Conservation (phyloP, 1,139 yeast genomes). For the Lodderomyces theae region DNA sequence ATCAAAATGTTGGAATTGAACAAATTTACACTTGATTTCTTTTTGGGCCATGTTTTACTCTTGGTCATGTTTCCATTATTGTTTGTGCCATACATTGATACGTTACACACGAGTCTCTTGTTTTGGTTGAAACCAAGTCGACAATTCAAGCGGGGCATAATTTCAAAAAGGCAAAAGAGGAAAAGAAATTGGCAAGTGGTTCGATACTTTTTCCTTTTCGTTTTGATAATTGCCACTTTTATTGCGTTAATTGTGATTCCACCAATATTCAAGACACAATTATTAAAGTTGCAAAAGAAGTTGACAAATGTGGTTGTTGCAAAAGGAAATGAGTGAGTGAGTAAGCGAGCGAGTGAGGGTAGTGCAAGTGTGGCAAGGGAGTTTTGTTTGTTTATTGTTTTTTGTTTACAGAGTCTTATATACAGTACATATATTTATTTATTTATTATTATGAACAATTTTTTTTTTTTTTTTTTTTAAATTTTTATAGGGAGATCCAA, state of each 20-base stretch:
- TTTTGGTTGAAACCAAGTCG: conserved; percentile 37
- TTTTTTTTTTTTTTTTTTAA: background rate
- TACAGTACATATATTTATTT: background rate
- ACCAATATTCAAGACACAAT: conserved; percentile 11
- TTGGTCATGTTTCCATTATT: conserved; percentile 61
- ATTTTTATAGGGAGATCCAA: no score
- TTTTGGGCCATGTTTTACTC: conserved; percentile 62
- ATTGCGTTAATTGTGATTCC: conserved; percentile 18
- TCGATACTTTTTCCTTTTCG: conserved; percentile 22
- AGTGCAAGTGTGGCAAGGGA: background rate
- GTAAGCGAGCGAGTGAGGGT: background rate
- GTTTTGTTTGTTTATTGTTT: background rate
- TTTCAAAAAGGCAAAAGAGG: conserved; percentile 21
- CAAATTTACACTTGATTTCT: conserved; percentile 68
- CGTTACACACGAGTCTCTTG: conserved; percentile 33
- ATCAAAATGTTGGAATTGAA: conserved; percentile 71
- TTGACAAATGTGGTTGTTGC: conserved; percentile 3
- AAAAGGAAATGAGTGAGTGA: background rate
- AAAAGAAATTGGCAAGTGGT: conserved; percentile 18
- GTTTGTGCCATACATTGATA: conserved; percentile 60
- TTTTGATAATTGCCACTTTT: conserved; percentile 17
- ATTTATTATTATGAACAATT: background rate
- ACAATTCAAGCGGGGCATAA: conserved; percentile 26
- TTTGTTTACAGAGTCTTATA: background rate
- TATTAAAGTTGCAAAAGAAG: conserved; percentile 4